Evolutionary conservation across 352 stramenopile species (phyloP), one percentile per base, ranked within the genome.

Genomic region (Thalassiosira mediterranea): DNA sequence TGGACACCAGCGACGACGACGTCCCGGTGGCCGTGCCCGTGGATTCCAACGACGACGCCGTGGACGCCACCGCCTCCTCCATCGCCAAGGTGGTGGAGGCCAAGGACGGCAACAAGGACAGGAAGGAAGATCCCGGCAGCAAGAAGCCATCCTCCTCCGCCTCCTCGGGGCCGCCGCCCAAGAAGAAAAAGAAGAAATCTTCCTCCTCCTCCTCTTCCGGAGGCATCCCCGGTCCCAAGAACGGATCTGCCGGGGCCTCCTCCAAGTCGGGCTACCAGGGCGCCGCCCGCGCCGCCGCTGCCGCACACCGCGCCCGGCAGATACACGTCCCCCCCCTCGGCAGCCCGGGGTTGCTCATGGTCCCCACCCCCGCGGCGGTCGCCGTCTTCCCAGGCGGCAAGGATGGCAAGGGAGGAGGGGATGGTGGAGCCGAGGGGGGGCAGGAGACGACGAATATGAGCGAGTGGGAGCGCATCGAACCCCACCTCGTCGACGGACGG

Each of bases 281-380:
- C 21, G 40, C 31, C 8, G 60, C 29, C 4, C 75, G 75, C 15
- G 62, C 58, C 10, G 66, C 68, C n/a, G 67, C 75, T 0, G 75
- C 75, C 13, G 75, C 75, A 4, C 68, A 79, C 47, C 54, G 61
- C 4, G 68, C 74, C 51, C 53, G 64, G 17, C 62, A 79, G 54
- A 74, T 83, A 23, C 61, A 70, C 47, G 46, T 83, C 17, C 75
- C 75, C 2, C 75, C 75, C 5, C 70, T 83, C n/a, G 75, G 75
- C 10, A 70, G 47, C 4, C 75, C 75, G 0, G 75, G 75, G 4
- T 53, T 83, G 15, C 23, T 83, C 1, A 69, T 83, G 62, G 4
- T 79, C 1, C 75, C 75, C n/a, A 78, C 53, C 17, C 44, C 56
- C 17, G 47, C 56, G 7, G 26, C 62, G 31, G 54, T 64, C 11